Percentiles rank a stretch among this genome's conserved stretches.
These are phyloP conservation scores for Canavalia gladiata DNA, from an alignment of 306 rosid genomes.

Conservation along the genomic window DNA sequence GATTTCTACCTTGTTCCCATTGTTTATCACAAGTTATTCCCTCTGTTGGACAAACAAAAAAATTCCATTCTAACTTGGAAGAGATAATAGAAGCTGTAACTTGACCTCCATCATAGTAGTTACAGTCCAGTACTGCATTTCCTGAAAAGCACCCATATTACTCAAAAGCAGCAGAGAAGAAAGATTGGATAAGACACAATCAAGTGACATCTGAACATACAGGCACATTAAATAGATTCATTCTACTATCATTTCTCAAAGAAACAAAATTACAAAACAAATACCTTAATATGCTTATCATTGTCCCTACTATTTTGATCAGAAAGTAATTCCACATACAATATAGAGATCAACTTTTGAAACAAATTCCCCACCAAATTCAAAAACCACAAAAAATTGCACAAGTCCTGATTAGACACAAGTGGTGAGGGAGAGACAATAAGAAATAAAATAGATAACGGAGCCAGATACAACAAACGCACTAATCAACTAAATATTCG, in stretches of 20 bases:
- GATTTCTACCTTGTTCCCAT: constrained; percentile 22
- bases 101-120: constrained; percentile 25
- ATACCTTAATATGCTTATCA: constrained; percentile 17
- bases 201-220: constrained; percentile 23
- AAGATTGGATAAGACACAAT: constrained; percentile 4
- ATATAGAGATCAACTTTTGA: not conserved
- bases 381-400: not conserved
- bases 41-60: not conserved
- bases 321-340: not conserved
- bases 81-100: constrained; percentile 14
- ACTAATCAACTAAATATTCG: not conserved
- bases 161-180: constrained; percentile 17
- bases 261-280: constrained; percentile 1
- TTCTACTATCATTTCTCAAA: not conserved
- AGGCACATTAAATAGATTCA: not conserved
- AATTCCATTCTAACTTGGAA: not conserved
- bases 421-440: not conserved
- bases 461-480: not conserved
- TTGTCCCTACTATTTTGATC: not conserved
- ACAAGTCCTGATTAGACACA: not conserved
- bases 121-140: not conserved
- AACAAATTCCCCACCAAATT: constrained; percentile 23
- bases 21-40: constrained; percentile 26
- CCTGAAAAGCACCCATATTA: not conserved
- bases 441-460: not conserved